Base-by-base conservation (phyloP, 208 protist species). In the Acanthamoeba royreba region DNA sequence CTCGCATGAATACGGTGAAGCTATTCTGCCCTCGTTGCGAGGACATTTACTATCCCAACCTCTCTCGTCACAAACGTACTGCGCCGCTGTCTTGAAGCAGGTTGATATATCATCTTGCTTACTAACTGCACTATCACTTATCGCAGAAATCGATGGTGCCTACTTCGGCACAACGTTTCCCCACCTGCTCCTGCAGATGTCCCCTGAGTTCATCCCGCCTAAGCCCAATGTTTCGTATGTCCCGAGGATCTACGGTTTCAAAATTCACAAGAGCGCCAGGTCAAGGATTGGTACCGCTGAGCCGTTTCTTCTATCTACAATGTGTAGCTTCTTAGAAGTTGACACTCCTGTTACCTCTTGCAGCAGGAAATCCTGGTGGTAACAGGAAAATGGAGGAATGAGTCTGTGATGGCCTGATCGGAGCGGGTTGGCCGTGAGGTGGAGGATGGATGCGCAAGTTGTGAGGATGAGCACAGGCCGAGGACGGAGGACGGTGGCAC, bases 111-210 rank as follows among this genome's bases (percentile, higher is more conserved):
- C 40, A 81, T 81, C 40, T 81, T 38, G 2, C 35, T 42, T 22
- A 47, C n/a, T 83, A 28, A 1, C 45, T 53, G 35, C 28, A 79
- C 9, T 72, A 79, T 46, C 91, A 43, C 94, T 87, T 69, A 28
- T 55, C 43, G 63, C 91, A 95, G 92, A 96, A 43, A 94, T 99
- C 45, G 98, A 99, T 93, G 99, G 98, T 9, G 98, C 98, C 47
- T 99, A 99, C 96, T 99, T 99, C 97, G 99, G 99, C 33, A 99
- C 98, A 4, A 99, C 98, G 11, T 99, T 99, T 77, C 97, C 99
- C 22, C 99, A 99, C 93, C 94, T 99, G 8, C 96, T 96, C 92
- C 97, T 95, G 94, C 98, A 97, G 88, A 97, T 86, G 86, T 98
- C 97, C 86, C 94, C 94, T 25, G 94, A 98, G 35, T 90, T 97